Percentiles rank a stretch among this genome's conserved stretches.
Conservation (phyloP, 2,329 filamentous ascomycete genomes). For the Penicillium sumatraense region DNA sequence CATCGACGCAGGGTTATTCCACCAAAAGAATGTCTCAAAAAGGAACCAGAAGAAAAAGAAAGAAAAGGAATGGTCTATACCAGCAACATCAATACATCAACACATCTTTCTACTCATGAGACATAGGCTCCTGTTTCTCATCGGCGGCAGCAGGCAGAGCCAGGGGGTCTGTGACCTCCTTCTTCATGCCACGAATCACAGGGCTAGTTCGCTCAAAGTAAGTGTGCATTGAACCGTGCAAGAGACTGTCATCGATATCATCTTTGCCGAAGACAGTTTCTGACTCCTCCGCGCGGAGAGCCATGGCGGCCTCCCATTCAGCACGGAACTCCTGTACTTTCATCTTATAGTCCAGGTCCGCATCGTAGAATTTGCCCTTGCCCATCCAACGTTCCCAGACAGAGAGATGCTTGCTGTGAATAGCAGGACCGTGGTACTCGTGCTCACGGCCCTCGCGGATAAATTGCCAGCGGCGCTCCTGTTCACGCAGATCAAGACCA, state of each 20-base stretch:
- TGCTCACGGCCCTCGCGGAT: constrained; percentile 75
- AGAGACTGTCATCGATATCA: constrained; percentile 51
- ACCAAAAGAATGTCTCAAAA: neutral
- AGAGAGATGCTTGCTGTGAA: constrained; percentile 87
- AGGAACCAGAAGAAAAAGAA: neutral
- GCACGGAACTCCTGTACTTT: constrained; percentile 81
- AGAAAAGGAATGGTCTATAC: neutral
- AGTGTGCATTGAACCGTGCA: constrained; percentile 52
- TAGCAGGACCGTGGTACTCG: constrained; percentile 91
- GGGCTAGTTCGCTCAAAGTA: constrained; percentile 58
- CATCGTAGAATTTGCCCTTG: constrained; percentile 80
- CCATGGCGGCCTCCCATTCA: constrained; percentile 56
- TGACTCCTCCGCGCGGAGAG: constrained; percentile 56
- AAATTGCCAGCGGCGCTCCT: constrained; percentile 89
- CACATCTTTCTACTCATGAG: constrained; percentile 10
- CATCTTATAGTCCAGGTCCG: constrained; percentile 77
- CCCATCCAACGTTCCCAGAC: constrained; percentile 79
- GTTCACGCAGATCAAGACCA: constrained; percentile 93
- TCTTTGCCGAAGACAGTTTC: constrained; percentile 34
- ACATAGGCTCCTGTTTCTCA: constrained; percentile 18
- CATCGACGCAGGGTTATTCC: neutral
- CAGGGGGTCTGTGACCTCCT: constrained; percentile 21
- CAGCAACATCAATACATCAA: neutral
- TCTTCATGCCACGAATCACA: constrained; percentile 41
- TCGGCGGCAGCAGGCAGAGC: constrained; percentile 16